Base-by-base conservation (phyloP, 352 stramenopile species). In the Globisporangium nodosum region DNA sequence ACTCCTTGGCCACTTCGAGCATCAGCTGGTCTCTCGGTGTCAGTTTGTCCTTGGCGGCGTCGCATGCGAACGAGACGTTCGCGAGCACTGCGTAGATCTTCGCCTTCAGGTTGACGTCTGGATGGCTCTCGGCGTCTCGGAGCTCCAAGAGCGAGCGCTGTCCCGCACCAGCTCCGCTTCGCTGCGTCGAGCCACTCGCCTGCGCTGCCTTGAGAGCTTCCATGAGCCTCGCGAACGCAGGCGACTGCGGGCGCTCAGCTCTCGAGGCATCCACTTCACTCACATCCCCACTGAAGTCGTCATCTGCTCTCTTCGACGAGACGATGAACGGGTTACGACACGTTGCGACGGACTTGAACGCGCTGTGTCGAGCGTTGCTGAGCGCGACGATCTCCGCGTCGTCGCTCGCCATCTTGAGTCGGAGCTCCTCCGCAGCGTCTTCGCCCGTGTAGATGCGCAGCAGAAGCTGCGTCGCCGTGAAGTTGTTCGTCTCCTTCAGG, bases 1-100 rank as follows among this genome's bases (percentile, higher is more conserved):
- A 88, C 56, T 91, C 83, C 55, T 89, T 91, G 1, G 74, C 76
- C 39, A 87, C 68, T 52, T 90, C 83, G n/a, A 93, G 65, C 61
- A 88, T 71, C 11, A 89, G 70, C 15, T 79, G 74, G 18, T 91
- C 81, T 30, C 74, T 64, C 8, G 69, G 53, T 8, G 66, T 72
- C 24, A 88, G 63, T 13, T 30, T 20, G 3, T 45, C 35, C 8
- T 9, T 47, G 1, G 76, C 64, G 13, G 21, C 16, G 12, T 81
- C 67, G 30, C 61, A 76, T 0, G 64, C 59, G 37, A 90, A 87
- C 18, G 78, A 85, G 1, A 87, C 56, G 27, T 86, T 90, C 1
- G 77, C 76, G 13, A 92, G 53, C 1, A 90, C 70, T 0, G 76
- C 59, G 65, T 90, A 75, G 51, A 92, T 78, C 58, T 90, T 92